These are phyloP conservation scores for Wickerhamomyces sydowiorum DNA, from an alignment of 805 yeast genomes.

Conservation along the genomic window DNA sequence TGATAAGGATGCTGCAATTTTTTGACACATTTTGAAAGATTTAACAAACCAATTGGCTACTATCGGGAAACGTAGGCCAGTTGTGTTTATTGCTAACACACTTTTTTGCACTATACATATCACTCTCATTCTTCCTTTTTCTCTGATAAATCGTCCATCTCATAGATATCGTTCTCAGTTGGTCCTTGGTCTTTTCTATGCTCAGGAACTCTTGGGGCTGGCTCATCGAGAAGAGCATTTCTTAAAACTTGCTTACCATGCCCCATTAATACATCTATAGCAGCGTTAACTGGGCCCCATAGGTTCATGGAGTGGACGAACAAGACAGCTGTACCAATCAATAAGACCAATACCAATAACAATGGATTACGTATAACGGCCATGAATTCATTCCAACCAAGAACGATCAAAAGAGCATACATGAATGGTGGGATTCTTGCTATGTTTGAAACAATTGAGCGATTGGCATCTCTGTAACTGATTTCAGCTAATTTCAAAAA, in stretches of 20 bases:
- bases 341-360: slow-evolving; percentile 56
- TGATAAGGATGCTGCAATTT: no score
- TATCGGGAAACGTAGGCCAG: no score
- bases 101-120: neutral
- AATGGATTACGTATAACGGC: slow-evolving; percentile 82
- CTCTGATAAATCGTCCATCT: slow-evolving; percentile 25
- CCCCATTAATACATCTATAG: slow-evolving; percentile 48
- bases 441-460: slow-evolving; percentile 72
- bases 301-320: slow-evolving; percentile 65
- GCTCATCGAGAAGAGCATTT: slow-evolving; percentile 52
- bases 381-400: slow-evolving; percentile 97
- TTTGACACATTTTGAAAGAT: neutral
- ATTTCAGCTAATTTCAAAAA: slow-evolving; percentile 76
- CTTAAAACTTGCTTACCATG: slow-evolving; percentile 55
- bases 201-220: slow-evolving; percentile 4
- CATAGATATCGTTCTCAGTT: slow-evolving; percentile 20
- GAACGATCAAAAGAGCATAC: slow-evolving; percentile 60
- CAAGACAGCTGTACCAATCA: slow-evolving; percentile 56
- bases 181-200: slow-evolving; percentile 8
- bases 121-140: slow-evolving; percentile 9
- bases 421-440: slow-evolving; percentile 83
- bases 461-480: slow-evolving; percentile 78
- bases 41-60: no score
- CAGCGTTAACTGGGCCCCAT: slow-evolving; percentile 70
- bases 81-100: no score